phyloP scores from a whole-genome alignment of 225 moss, liverwort and hornwort species.

The Antitrichia curtipendula region DNA sequence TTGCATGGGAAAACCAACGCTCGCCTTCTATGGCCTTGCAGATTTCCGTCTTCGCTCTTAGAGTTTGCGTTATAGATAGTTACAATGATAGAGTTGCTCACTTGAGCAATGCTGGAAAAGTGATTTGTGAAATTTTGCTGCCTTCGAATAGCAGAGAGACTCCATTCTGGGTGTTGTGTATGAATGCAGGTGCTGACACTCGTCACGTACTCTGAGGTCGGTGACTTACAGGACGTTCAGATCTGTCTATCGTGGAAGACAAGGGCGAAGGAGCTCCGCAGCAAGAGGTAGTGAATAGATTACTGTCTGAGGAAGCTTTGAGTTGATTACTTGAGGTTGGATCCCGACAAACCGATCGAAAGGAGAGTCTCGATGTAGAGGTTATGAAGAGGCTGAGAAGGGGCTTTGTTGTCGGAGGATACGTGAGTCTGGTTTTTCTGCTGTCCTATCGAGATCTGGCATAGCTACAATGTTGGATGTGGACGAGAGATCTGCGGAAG shows the following conservation, averaged over 20 bases:
- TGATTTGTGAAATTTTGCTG: background rate
- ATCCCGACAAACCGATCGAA: background rate
- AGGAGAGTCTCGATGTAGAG: background rate
- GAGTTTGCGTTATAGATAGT: background rate
- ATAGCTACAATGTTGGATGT: slow-evolving; percentile 52
- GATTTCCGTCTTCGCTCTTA: background rate
- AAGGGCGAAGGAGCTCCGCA: background rate
- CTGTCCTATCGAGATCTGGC: background rate
- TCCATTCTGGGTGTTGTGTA: background rate
- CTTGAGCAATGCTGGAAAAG: background rate
- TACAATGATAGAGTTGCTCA: background rate
- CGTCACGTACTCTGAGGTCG: background rate
- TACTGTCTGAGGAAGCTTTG: background rate
- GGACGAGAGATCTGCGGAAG: slow-evolving; percentile 44
- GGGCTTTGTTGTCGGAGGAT: background rate
- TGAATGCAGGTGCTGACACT: slow-evolving; percentile 3
- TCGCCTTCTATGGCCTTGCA: background rate
- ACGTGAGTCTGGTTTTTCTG: background rate
- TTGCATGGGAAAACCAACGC: background rate
- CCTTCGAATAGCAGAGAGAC: background rate
- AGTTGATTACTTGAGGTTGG: background rate
- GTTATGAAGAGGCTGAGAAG: background rate
- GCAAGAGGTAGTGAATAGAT: background rate
- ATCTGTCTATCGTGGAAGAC: background rate
- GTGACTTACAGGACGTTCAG: background rate